Evolutionary conservation across 208 protist species (phyloP).

Genomic region (Leishmania guyanensis): DNA sequence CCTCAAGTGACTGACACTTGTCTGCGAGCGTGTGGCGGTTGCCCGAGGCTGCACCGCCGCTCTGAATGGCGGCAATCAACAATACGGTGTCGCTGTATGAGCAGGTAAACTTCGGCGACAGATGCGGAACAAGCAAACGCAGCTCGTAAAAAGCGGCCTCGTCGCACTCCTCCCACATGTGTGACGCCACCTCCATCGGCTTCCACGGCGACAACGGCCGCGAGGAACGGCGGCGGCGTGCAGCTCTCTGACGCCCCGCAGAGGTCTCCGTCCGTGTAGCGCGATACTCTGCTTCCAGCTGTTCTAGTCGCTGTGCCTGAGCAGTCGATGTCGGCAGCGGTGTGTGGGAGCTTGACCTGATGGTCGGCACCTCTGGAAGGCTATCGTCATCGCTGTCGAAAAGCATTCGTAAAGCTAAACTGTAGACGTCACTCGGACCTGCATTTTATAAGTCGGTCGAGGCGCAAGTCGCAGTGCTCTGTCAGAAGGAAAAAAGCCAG

Average conservation of each 20-base stretch:
- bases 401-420: conserved; percentile 20
- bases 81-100: conserved; percentile 59
- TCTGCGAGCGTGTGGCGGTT: conserved; percentile 48
- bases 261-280: neutral
- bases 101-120: conserved; percentile 74
- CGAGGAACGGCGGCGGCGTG: neutral
- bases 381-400: conserved; percentile 44
- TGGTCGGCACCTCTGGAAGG: conserved; percentile 48
- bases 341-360: neutral
- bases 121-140: conserved; percentile 63
- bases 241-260: neutral
- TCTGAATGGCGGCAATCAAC: conserved; percentile 64
- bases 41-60: conserved; percentile 27
- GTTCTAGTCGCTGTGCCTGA: conserved; percentile 44
- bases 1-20: conserved; percentile 44
- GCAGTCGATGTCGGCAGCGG: conserved; percentile 3
- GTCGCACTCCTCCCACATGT: conserved; percentile 27
- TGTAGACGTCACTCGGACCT: neutral
- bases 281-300: conserved; percentile 50
- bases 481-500: neutral
- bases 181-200: neutral
- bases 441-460: neutral
- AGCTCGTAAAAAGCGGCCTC: conserved; percentile 52
- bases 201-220: neutral
- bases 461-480: neutral